Base-by-base conservation (phyloP, 2,329 filamentous ascomycete genomes). In the Lasiodiplodia sp. region DNA sequence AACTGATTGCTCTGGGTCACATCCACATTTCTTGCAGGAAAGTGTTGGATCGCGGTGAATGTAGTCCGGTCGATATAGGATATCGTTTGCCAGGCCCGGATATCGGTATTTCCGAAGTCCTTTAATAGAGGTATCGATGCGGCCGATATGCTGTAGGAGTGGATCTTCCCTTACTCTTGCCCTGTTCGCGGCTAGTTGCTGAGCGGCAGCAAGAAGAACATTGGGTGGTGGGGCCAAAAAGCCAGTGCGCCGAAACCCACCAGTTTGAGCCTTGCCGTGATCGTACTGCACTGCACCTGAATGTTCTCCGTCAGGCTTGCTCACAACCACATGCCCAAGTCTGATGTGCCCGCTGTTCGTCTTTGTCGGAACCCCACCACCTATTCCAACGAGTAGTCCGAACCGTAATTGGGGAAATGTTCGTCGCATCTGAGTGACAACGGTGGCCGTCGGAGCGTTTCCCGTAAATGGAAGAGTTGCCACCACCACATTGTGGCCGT, bases 241-340 rank as follows among this genome's bases (percentile, higher is more conserved):
- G 23, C 73, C 73, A 28, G 47, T 73, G 12, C 69, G 66, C 58
- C 72, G 68, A 52, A 71, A 70, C n/a, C 58, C 37, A 3, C 21
- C 37, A n/a, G 31, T 8, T 25, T 57, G 55, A 18, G 55, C 25
- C 62, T 73, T 75, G 4, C 72, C 73, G 25, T 73, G 68, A 47
- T 75, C 74, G 31, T 70, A 75, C 58, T 76, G 72, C 2, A 75
- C 56, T 0, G 75, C 75, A 18, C 75, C 75, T 12, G 72, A 71
- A 47, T 70, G 64, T 4, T 25, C 34, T 0, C 64, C 55, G 2
- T 65, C 51, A 0, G 75, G 74, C 23, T 67, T 67, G 60, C 75
- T 74, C 40, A 77, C 68, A 3, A 75, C 73, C 12, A 77, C 70
- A 63, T 77, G 74, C 2, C 75, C 75, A 12, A 76, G 73, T 6